A percentile compares a stretch with the other conserved stretches of the same genome.
Evolutionary conservation across 2,329 filamentous ascomycete genomes (phyloP).

Genomic region (Trichoderma endophyticum): DNA sequence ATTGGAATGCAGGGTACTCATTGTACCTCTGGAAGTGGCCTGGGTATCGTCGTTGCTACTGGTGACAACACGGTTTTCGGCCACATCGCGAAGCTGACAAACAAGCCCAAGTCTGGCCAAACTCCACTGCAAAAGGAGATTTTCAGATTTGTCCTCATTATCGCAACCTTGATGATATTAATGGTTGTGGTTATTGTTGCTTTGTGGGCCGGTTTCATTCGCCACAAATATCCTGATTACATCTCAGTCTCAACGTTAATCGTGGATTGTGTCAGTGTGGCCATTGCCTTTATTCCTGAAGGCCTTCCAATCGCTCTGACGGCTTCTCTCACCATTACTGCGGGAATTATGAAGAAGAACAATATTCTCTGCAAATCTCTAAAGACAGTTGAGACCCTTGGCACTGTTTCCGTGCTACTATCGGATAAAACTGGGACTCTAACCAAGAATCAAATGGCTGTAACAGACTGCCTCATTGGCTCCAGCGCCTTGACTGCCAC

Average conservation of each 20-base stretch:
- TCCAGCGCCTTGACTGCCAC: neutral
- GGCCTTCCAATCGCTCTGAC: neutral
- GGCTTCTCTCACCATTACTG: neutral
- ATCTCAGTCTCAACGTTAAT: neutral
- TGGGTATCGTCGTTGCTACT: neutral
- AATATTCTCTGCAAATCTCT: neutral
- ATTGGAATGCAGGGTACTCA: neutral
- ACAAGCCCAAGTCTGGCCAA: neutral
- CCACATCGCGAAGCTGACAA: neutral
- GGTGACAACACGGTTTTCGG: neutral
- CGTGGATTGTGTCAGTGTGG: neutral
- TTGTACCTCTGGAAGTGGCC: neutral
- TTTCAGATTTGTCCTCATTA: neutral
- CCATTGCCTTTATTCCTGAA: neutral
- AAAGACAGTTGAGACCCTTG: neutral
- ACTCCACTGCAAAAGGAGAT: neutral
- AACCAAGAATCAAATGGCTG: neutral
- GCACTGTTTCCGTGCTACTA: neutral
- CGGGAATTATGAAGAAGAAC: neutral
- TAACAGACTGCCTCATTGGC: neutral
- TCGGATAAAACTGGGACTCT: neutral
- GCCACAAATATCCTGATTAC: neutral
- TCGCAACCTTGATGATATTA: neutral
- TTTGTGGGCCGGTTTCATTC: neutral
- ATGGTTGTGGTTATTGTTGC: neutral